Conservation (phyloP, 306 rosid species). For the Ormosia emarginata region DNA sequence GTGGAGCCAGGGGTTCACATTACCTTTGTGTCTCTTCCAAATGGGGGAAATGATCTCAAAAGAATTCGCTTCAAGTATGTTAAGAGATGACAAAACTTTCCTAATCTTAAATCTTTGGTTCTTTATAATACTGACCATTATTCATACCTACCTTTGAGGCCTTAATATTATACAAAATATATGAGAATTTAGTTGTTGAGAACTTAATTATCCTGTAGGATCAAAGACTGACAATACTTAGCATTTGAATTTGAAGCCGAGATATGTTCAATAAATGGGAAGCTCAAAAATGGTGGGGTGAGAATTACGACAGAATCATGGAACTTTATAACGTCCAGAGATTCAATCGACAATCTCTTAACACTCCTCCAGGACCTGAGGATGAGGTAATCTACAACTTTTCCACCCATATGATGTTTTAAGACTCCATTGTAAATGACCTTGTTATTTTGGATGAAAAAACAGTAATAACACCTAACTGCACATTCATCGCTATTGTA, state of each 20-base stretch:
- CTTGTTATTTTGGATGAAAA: neutral
- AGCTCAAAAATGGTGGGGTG: slow-evolving; percentile 97
- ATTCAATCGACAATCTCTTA: slow-evolving; percentile 67
- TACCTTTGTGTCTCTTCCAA: slow-evolving; percentile 83
- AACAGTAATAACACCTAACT: neutral
- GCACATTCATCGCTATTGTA: neutral
- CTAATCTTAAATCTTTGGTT: too few relatives aligned
- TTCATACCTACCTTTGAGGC: neutral
- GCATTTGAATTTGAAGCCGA: slow-evolving; percentile 59
- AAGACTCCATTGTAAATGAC: neutral
- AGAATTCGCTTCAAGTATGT: slow-evolving; percentile 90
- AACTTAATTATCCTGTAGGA: neutral
- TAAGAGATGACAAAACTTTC: neutral
- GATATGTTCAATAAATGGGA: slow-evolving; percentile 82
- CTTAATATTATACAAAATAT: neutral
- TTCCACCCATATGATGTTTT: neutral
- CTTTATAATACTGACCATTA: too few relatives aligned
- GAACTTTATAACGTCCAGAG: slow-evolving; percentile 89
- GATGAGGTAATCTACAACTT: slow-evolving; percentile 57
- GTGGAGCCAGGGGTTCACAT: slow-evolving; percentile 96
- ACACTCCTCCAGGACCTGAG: slow-evolving; percentile 68
- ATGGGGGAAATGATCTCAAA: slow-evolving; percentile 91
- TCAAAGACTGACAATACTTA: slow-evolving; percentile 27
- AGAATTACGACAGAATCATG: slow-evolving; percentile 80
- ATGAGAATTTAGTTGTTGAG: slow-evolving; percentile 15